Conservation (phyloP, 345 rosid species). For the Lumnitzera racemosa region DNA sequence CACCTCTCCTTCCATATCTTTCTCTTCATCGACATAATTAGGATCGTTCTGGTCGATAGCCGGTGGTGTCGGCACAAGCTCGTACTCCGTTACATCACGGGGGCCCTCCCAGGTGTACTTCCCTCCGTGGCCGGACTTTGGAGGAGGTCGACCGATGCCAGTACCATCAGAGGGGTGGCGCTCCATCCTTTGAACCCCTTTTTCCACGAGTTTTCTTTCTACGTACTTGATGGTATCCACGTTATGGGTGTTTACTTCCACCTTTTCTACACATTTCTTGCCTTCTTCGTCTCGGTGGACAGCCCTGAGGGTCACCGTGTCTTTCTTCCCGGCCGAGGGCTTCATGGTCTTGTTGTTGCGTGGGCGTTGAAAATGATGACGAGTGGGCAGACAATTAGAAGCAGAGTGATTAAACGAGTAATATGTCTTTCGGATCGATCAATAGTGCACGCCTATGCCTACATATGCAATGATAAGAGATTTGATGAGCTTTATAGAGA, state of each 20-base stretch:
- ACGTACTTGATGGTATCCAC: conserved; percentile 52
- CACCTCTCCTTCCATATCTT: conserved; percentile 26
- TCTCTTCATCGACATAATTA: conserved; percentile 60
- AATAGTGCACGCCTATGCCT: no score
- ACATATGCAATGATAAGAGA: no score
- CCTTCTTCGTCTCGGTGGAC: conserved; percentile 42
- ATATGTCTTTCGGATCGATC: no score
- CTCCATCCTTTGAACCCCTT: conserved; percentile 69
- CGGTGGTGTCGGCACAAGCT: conserved; percentile 38
- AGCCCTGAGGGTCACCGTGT: conserved; percentile 37
- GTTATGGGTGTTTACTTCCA: conserved; percentile 35
- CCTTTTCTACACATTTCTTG: conserved; percentile 35
- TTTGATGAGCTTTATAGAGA: no score
- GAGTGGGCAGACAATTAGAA: no score
- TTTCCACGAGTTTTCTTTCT: conserved; percentile 57
- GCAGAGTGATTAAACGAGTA: no score
- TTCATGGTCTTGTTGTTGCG: conserved; percentile 14
- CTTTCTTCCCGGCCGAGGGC: conserved; percentile 33
- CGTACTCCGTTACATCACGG: conserved; percentile 32
- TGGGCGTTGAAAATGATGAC: no score
- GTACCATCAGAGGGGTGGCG: conserved; percentile 62
- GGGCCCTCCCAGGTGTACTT: conserved; percentile 94
- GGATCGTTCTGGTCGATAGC: conserved; percentile 81
- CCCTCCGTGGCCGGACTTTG: conserved; percentile 78
- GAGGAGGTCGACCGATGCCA: conserved; percentile 43